Conservation (phyloP, 2,329 filamentous ascomycete genomes). For the Zarea fungicola region DNA sequence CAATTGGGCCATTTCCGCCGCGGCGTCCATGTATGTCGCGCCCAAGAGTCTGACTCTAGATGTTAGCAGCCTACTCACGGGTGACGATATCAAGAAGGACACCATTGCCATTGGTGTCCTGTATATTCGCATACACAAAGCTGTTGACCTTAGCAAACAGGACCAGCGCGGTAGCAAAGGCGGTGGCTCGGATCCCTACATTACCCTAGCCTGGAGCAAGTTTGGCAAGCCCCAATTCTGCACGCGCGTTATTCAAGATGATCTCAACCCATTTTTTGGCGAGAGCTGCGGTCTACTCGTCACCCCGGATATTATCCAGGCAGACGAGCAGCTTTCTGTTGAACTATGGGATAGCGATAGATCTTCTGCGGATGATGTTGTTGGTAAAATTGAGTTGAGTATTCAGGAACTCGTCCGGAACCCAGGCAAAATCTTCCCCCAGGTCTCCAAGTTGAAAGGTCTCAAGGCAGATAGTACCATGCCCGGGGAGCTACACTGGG, state of each 20-base stretch:
- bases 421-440: slow-evolving; percentile 86
- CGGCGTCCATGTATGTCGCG: slow-evolving; percentile 85
- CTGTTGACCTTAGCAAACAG: slow-evolving; percentile 83
- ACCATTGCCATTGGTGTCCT: slow-evolving; percentile 81
- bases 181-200: slow-evolving; percentile 91
- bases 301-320: slow-evolving; percentile 84
- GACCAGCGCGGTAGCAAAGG: slow-evolving; percentile 75
- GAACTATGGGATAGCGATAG: slow-evolving; percentile 96
- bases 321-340: slow-evolving; percentile 85
- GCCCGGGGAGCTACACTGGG: slow-evolving; percentile 93
- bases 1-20: slow-evolving; percentile 86
- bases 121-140: slow-evolving; percentile 87
- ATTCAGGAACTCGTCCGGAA: slow-evolving; percentile 93
- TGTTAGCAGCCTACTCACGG: slow-evolving; percentile 82
- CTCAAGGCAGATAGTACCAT: slow-evolving; percentile 80
- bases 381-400: slow-evolving; percentile 88
- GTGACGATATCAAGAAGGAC: slow-evolving; percentile 88
- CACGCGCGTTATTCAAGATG: slow-evolving; percentile 90
- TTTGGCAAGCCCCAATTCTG: slow-evolving; percentile 98
- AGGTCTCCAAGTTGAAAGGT: slow-evolving; percentile 76
- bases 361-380: slow-evolving; percentile 87
- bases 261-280: slow-evolving; percentile 88
- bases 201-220: slow-evolving; percentile 91
- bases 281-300: slow-evolving; percentile 83
- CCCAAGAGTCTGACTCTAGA: slow-evolving; percentile 93